These are phyloP conservation scores for Talaromyces borbonicus DNA, from an alignment of 495 filamentous ascomycete genomes.

Conservation along the genomic window DNA sequence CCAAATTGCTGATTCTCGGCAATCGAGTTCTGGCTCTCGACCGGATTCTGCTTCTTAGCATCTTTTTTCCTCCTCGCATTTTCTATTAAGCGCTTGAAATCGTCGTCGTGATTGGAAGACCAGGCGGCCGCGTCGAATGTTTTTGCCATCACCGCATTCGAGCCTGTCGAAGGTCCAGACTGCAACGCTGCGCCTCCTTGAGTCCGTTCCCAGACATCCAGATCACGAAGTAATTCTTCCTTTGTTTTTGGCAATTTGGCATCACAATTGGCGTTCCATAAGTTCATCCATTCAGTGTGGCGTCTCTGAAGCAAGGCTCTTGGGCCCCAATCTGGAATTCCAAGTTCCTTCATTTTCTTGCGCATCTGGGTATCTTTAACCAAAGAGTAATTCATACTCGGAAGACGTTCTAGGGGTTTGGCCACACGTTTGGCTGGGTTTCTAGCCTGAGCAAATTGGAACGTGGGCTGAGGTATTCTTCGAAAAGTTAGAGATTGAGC, in stretches of 20 bases:
- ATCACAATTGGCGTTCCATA: conserved; percentile 97
- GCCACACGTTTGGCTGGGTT: conserved; percentile 23
- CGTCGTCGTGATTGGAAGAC: conserved; percentile 57
- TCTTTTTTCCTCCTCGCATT: conserved; percentile 44
- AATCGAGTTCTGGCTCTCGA: conserved; percentile 13
- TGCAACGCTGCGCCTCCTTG: conserved; percentile 36
- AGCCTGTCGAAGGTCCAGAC: conserved; percentile 13
- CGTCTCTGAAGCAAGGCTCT: conserved; percentile 60
- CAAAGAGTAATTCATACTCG: conserved; percentile 70
- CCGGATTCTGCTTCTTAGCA: conserved; percentile 7
- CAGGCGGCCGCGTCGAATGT: conserved; percentile 75
- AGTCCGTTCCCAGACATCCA: conserved; percentile 77
- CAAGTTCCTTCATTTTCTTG: conserved; percentile 72
- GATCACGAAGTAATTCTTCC: conserved; percentile 59
- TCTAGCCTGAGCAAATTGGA: neutral
- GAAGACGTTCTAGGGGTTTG: conserved; percentile 50
- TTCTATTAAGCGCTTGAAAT: conserved; percentile 68
- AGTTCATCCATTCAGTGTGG: conserved; percentile 86
- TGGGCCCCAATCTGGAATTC: conserved; percentile 63
- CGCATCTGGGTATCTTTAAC: conserved; percentile 65
- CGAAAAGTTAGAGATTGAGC: neutral
- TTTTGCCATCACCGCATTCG: conserved; percentile 54
- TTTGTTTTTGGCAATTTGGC: conserved; percentile 60
- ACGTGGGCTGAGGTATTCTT: neutral
- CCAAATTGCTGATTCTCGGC: too few relatives aligned